These are phyloP conservation scores for Fusarium azukiicola DNA, from an alignment of 2,329 filamentous ascomycete species.

Conservation along the genomic window DNA sequence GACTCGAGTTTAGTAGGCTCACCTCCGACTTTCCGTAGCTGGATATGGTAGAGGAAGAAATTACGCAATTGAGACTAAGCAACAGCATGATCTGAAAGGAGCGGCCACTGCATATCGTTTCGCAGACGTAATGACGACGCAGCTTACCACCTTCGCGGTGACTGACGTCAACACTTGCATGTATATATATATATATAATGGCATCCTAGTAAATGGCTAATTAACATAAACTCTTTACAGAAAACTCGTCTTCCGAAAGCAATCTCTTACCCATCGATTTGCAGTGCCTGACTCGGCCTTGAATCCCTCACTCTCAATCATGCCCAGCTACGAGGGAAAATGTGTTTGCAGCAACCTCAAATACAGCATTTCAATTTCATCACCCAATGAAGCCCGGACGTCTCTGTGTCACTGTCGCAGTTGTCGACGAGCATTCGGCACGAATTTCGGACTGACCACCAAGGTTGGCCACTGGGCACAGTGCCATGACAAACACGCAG, in stretches of 20 bases:
- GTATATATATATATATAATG: neutral
- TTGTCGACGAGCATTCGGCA: conserved; percentile 38
- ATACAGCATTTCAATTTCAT: conserved; percentile 36
- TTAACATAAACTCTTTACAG: neutral
- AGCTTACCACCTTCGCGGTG: neutral
- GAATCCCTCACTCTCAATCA: neutral
- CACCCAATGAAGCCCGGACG: conserved; percentile 34
- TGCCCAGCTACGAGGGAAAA: conserved; percentile 37
- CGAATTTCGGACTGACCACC: conserved; percentile 40
- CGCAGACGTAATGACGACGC: conserved; percentile 20
- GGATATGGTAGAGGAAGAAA: no score
- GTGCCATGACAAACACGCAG: accelerated
- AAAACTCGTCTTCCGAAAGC: no score
- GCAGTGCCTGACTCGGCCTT: no score
- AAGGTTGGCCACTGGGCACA: conserved; percentile 2
- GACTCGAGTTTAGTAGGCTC: no score
- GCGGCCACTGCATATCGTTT: neutral
- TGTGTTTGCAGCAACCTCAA: conserved; percentile 39
- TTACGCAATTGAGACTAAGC: no score
- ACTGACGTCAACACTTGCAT: conserved; percentile 36
- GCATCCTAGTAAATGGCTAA: no score
- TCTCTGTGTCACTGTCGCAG: conserved; percentile 38
- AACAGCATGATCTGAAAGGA: no score
- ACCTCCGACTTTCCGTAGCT: no score
- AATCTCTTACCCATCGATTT: no score